Conservation (phyloP, 1,284 basidiomycete species). For the Ceratobasidium sp. region DNA sequence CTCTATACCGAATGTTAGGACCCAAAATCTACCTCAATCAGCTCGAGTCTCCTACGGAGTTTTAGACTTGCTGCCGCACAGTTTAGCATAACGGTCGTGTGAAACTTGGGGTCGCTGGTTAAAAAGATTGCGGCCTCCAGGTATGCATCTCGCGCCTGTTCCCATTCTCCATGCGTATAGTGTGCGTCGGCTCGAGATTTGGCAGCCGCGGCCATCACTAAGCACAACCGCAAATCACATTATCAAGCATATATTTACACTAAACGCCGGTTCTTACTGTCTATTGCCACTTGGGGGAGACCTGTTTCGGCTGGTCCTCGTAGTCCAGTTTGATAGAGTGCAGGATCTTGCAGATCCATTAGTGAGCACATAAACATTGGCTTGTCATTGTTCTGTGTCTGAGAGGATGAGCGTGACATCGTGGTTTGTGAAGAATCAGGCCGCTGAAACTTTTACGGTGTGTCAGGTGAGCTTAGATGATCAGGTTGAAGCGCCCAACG, state of each 20-base stretch:
- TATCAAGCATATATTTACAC: too few relatives aligned
- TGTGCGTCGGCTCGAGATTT: neutral
- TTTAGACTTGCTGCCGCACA: neutral
- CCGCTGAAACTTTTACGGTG: too few relatives aligned
- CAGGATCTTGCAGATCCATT: neutral
- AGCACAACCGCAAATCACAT: too few relatives aligned
- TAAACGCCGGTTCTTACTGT: neutral
- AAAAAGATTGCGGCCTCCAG: neutral
- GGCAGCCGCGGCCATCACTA: constrained; percentile 1
- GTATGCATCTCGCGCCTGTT: constrained; percentile 12
- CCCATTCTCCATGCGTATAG: neutral
- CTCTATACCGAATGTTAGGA: neutral
- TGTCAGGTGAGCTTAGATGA: too few relatives aligned
- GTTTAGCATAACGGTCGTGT: constrained; percentile 16
- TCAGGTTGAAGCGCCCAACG: too few relatives aligned
- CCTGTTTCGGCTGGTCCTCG: neutral
- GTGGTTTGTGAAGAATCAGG: neutral
- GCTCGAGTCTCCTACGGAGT: neutral
- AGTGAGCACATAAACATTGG: neutral
- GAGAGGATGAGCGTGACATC: neutral
- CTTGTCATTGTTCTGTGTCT: neutral
- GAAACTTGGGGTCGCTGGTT: constrained; percentile 6
- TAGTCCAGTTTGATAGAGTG: too few relatives aligned
- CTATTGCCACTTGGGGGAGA: neutral
- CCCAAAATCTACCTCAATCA: neutral